Conservation (phyloP, 2,329 filamentous ascomycete genomes). For the Colletotrichum camelliae region DNA sequence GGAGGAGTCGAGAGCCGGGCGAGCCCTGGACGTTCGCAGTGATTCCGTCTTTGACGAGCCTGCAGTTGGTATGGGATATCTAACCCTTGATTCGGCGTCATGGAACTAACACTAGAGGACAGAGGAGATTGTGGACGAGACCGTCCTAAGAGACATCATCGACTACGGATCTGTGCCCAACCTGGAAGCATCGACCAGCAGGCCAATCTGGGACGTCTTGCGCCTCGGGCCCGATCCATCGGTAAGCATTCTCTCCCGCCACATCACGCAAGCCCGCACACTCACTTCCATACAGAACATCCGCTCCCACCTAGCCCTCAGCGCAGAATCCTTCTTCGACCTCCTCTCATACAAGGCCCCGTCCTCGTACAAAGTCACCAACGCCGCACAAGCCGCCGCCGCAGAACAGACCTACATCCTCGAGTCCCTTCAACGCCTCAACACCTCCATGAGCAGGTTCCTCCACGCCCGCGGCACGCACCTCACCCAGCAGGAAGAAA, state of each 20-base stretch:
- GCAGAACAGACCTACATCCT: conserved; percentile 50
- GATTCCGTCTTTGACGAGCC: conserved; percentile 48
- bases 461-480: conserved; percentile 32
- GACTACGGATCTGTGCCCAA: conserved; percentile 60
- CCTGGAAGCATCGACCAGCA: conserved; percentile 42
- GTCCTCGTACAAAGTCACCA: conserved; percentile 54
- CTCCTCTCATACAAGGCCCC: conserved; percentile 53
- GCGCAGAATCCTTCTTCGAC: conserved; percentile 58
- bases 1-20: conserved; percentile 53
- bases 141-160: conserved; percentile 46
- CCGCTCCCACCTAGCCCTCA: conserved; percentile 53
- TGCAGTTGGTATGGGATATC: conserved; percentile 47
- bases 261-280: not conserved
- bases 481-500: conserved; percentile 47
- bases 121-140: conserved; percentile 48
- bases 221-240: conserved; percentile 57
- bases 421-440: conserved; percentile 46
- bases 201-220: conserved; percentile 48
- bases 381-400: conserved; percentile 38
- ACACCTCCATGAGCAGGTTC: conserved; percentile 46
- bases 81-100: fast-evolving
- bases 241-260: conserved; percentile 38
- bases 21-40: conserved; percentile 45
- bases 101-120: conserved; percentile 18
- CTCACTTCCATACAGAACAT: conserved; percentile 41